Base-by-base conservation (phyloP, 768 basidiomycete species). In the Termitomyces sp. region DNA sequence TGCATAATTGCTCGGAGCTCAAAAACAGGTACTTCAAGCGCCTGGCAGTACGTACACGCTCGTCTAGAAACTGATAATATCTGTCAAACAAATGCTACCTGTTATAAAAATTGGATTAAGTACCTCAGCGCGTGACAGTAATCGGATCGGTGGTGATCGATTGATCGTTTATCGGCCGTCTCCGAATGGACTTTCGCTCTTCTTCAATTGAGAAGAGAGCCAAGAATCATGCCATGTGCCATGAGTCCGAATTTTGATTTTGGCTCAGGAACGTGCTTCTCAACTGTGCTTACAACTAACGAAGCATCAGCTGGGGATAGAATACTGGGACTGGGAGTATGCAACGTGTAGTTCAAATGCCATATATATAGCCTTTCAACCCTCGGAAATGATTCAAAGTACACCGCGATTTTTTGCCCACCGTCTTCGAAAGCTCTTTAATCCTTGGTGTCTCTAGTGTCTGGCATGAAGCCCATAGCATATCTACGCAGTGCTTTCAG, bases 401-500 rank as follows among this genome's bases (percentile, higher is more conserved):
- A 33, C 5, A 5, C 9, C 12, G 27, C 52, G 37, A 13, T 30
- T 20, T n/a, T 39, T 39, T 41, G 18, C 18, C 39, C 39, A 11
- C 27, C 52, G 41, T 41, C 11, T 20, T n/a, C 11, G 15, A 8
- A 24, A 12, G 37, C 11, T 30, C 52, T n/a, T 30, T 30, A 37
- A 6, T 20, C 27, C 37, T 41, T n/a, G 16, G 16, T 6, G 15
- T 24, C 6, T 41, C 27, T 54, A 54, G 27, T 30, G 18, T 13
- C 36, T 41, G 39, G 6, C 58, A 78, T 78, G 78, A 78, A 78
- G 64, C 65, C 73, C 15, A 61, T 76, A 16, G 67, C 72, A 6
- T 74, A 79, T 63, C 66, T 79, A 54, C 74, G 74, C 51, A 73
- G 71, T 52, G 66, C 71, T 13, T 78, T 76, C 75, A 72, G 66